Evolutionary conservation across 2,329 filamentous ascomycete genomes (phyloP), one percentile per base, ranked within the genome.

Genomic region (Tolypocladium sp.): DNA sequence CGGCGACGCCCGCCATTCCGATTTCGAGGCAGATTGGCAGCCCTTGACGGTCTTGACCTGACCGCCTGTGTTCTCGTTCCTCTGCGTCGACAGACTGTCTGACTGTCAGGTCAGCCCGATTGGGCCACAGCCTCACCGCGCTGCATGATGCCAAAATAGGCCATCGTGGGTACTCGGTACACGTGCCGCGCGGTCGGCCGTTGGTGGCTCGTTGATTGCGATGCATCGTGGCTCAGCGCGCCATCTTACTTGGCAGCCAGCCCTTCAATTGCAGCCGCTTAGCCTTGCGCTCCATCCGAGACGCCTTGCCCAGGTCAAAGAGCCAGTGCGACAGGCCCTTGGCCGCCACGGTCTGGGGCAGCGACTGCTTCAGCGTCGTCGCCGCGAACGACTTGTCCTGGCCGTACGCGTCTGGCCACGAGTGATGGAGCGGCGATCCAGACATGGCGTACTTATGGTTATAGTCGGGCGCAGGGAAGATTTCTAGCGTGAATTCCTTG

Each of bases 251-350:
- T 13, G 68, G 68, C 12, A 66, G 61, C 65, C 63, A 66, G 54
- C 58, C 54, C 59, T 61, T 68, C 33, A 66, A 22, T 52, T 64
- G 63, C 30, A 64, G 52, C 25, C 65, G 62, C 57, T 62, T 64
- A 2, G 51, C 55, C 58, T 63, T 64, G 33, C 51, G 44, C 38
- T 58, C 57, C 25, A 44, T 53, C 17, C 44, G 53, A n/a, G 30
- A 9, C 25, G 44, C 57, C 10, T 51, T 56, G 25, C 68, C 65
- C 20, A 65, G 56, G 49, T 69, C 67, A 22, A 71, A 57, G 20
- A 66, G 65, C 79, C 79, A 82, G 62, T 80, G 75, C 30, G 70
- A 70, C 38, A 82, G 67, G 5, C 76, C 79, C 9, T 69, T 68
- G 10, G 68, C 65, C 20, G 70, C 69, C 58, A 78, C 67, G 40